These are phyloP conservation scores for Nigrospora oryzae DNA, from an alignment of 2,329 filamentous ascomycete species.

Conservation along the genomic window DNA sequence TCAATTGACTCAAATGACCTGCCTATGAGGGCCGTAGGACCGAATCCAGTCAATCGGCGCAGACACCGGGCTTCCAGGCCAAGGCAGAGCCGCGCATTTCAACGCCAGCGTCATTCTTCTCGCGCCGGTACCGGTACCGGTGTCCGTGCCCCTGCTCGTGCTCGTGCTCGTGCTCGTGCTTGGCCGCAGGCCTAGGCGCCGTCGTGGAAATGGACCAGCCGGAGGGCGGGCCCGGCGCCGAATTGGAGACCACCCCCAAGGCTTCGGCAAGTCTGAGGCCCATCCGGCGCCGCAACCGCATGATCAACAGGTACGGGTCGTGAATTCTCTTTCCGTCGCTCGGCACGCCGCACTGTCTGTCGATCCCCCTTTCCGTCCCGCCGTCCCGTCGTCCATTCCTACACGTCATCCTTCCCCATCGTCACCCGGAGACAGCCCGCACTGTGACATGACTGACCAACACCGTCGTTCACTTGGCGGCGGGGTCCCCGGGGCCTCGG, in stretches of 20 bases:
- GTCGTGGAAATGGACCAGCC: constrained; percentile 9
- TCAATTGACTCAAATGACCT: constrained; percentile 10
- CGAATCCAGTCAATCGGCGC: constrained; percentile 10
- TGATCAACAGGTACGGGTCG: constrained; percentile 50
- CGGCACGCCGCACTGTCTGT: too few species aligned
- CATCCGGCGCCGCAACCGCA: constrained; percentile 52
- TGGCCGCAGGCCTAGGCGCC: too few species aligned
- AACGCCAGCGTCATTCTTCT: not conserved
- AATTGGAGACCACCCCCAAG: constrained; percentile 12
- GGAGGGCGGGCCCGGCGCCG: constrained; percentile 11
- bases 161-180: too few species aligned
- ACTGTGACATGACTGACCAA: not conserved
- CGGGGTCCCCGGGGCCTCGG: too few species aligned
- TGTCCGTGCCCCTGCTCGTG: too few species aligned
- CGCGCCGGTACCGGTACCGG: not conserved
- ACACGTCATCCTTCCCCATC: not conserved
- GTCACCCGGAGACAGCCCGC: not conserved
- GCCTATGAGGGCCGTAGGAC: constrained; percentile 16
- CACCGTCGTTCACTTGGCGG: not conserved
- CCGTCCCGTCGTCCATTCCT: too few species aligned
- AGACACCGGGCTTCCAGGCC: constrained; percentile 7
- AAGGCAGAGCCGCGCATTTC: not conserved
- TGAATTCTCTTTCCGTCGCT: not conserved
- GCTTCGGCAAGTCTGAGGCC: constrained; percentile 23
- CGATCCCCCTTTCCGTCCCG: too few species aligned